Percentiles rank a stretch among this genome's conserved stretches.
Evolutionary conservation across 192 early-diverging fungal species (phyloP).

Genomic region (Obelidium mucronatum): DNA sequence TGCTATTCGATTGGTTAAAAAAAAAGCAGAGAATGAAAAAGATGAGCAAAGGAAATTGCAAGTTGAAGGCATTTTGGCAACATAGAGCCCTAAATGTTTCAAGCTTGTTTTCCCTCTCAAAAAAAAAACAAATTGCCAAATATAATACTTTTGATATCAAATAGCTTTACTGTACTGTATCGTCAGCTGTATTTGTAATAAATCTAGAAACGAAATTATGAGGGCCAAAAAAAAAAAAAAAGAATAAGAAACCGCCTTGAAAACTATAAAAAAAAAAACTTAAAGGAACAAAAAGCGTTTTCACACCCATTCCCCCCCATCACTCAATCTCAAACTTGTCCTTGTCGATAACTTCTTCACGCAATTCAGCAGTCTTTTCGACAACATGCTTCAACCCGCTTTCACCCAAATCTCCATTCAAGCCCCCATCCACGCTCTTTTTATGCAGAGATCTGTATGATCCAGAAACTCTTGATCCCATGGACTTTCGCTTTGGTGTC

Average conservation of each 20-base stretch:
- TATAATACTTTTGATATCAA: too few species aligned
- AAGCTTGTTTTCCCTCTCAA: too few species aligned
- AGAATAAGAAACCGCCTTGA: not conserved
- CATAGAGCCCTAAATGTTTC: too few species aligned
- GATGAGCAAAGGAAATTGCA: too few species aligned
- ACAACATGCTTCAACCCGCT: conserved; percentile 12
- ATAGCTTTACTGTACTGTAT: too few species aligned
- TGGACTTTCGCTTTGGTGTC: conserved; percentile 1
- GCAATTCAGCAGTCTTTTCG: conserved; percentile 19
- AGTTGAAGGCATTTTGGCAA: too few species aligned
- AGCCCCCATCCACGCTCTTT: conserved; percentile 24
- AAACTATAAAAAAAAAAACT: not conserved
- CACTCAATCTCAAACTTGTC: conserved; percentile 34
- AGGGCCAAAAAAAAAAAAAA: not conserved
- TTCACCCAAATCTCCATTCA: conserved; percentile 32
- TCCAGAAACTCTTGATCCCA: conserved; percentile 5
- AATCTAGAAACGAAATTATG: too few species aligned
- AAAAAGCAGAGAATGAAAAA: too few species aligned
- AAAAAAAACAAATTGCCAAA: too few species aligned
- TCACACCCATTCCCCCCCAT: not conserved
- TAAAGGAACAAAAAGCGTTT: not conserved
- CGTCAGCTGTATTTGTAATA: too few species aligned
- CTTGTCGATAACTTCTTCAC: not conserved
- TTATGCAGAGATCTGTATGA: conserved; percentile 27
- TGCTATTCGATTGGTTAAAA: too few species aligned